Percentiles rank a stretch among this genome's conserved stretches.
Evolutionary conservation across 129 eudicot genomes (phyloP).

Genomic region (Deinandra increscens): DNA sequence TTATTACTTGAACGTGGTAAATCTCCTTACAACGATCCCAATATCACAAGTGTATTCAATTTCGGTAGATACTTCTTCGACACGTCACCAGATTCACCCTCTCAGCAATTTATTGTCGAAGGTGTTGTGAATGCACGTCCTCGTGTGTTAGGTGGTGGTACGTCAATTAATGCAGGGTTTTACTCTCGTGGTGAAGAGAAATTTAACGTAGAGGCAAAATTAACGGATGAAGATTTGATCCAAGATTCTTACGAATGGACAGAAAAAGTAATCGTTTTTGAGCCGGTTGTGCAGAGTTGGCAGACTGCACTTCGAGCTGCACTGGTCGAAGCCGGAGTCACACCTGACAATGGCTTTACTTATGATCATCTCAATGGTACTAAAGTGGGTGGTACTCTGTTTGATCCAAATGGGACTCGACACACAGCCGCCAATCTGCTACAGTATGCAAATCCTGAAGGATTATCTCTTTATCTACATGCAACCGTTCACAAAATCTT

Average conservation of each 20-base stretch:
- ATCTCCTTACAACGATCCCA: too few relatives aligned
- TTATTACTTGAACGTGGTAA: too few relatives aligned
- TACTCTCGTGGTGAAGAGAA: slow-evolving; percentile 30
- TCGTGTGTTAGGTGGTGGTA: too few relatives aligned
- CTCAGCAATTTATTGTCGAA: too few relatives aligned
- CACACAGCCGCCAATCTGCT: slow-evolving; percentile 19
- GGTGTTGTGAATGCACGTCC: too few relatives aligned
- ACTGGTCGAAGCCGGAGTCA: slow-evolving; percentile 12
- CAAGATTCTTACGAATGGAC: neutral
- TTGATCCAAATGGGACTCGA: slow-evolving; percentile 12
- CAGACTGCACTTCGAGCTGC: neutral
- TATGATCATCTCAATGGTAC: slow-evolving; percentile 21
- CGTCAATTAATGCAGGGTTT: too few relatives aligned
- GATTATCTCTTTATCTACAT: slow-evolving; percentile 9
- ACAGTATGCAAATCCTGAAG: slow-evolving; percentile 15
- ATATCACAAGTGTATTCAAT: too few relatives aligned
- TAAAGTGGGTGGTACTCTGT: slow-evolving; percentile 22
- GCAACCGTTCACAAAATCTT: slow-evolving; percentile 12
- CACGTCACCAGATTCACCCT: too few relatives aligned
- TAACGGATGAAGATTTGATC: too few relatives aligned
- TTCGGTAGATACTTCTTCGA: too few relatives aligned
- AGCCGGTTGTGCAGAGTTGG: slow-evolving; percentile 10
- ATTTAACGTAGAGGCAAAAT: too few relatives aligned
- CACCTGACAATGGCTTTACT: slow-evolving; percentile 23
- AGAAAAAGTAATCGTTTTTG: slow-evolving; percentile 17